A percentile compares a stretch with the other conserved stretches of the same genome.
These are phyloP conservation scores for Cucumis melo DNA, from an alignment of 306 rosid genomes.

Conservation along the genomic window DNA sequence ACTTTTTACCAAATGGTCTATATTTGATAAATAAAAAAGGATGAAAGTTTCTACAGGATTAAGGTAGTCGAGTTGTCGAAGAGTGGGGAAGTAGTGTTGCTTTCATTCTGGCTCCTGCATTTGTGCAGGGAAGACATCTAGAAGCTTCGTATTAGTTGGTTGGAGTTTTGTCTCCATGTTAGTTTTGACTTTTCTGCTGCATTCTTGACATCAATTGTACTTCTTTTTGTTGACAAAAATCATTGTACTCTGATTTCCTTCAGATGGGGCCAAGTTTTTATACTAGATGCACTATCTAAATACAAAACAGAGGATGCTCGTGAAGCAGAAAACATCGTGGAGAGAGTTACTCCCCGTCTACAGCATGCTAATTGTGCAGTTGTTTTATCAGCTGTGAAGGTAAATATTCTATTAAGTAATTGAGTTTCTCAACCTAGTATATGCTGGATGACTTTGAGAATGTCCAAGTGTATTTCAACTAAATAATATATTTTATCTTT, in stretches of 20 bases:
- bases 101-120: background rate
- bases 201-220: background rate
- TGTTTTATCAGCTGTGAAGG: conserved; percentile 98
- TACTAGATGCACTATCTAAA: conserved; percentile 90
- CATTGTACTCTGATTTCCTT: conserved; percentile 4
- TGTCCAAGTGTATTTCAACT: background rate
- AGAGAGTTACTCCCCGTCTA: conserved; percentile 94
- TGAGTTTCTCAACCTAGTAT: conserved; percentile 8
- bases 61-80: background rate
- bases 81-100: background rate
- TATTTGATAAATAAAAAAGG: background rate
- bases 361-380: conserved; percentile 99
- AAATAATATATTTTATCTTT: background rate
- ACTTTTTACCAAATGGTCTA: background rate
- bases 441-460: background rate
- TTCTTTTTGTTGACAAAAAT: background rate
- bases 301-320: conserved; percentile 96
- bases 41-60: background rate
- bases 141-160: background rate
- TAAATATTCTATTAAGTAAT: conserved; percentile 12
- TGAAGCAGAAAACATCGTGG: conserved; percentile 96
- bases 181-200: background rate
- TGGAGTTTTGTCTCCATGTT: background rate
- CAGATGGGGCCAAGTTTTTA: conserved; percentile 99
- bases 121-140: background rate